Conservation (phyloP, 805 yeast species). For the Lachancea cidri region DNA sequence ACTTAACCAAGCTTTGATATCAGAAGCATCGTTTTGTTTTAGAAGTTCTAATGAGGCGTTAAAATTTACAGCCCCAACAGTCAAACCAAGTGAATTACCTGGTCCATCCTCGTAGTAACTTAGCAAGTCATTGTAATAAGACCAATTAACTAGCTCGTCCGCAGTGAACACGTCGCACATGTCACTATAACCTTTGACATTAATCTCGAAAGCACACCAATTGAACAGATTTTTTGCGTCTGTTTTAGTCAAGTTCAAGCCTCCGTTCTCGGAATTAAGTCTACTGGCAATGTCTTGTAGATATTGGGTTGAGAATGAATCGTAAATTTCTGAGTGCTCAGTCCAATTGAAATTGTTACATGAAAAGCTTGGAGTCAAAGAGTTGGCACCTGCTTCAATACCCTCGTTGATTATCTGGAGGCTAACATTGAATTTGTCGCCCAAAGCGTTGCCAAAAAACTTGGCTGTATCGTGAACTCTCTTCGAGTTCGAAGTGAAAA, state of each 20-base stretch:
- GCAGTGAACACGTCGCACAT: slow-evolving; percentile 66
- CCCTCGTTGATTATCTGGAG: slow-evolving; percentile 40
- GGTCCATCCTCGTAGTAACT: slow-evolving; percentile 60
- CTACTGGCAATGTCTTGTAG: slow-evolving; percentile 51
- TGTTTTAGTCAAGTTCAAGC: slow-evolving; percentile 43
- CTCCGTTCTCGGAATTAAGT: slow-evolving; percentile 50
- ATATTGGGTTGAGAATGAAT: slow-evolving; percentile 19
- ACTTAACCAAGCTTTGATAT: slow-evolving; percentile 55
- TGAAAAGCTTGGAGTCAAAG: slow-evolving; percentile 44
- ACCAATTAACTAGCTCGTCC: slow-evolving; percentile 58
- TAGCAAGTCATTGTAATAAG: slow-evolving; percentile 54
- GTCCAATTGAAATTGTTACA: slow-evolving; percentile 36
- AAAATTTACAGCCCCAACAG: slow-evolving; percentile 58
- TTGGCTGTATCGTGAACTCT: slow-evolving; percentile 46
- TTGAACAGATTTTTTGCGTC: slow-evolving; percentile 53
- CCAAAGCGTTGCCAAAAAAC: slow-evolving; percentile 43
- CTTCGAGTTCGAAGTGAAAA: slow-evolving; percentile 46
- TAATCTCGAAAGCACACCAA: slow-evolving; percentile 73
- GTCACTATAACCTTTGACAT: slow-evolving; percentile 60
- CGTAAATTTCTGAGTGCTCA: slow-evolving; percentile 13
- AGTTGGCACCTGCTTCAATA: slow-evolving; percentile 42
- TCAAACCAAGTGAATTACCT: slow-evolving; percentile 53
- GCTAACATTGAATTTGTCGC: slow-evolving; percentile 23
- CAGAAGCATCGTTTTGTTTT: slow-evolving; percentile 45
- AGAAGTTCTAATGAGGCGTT: slow-evolving; percentile 46